These are phyloP conservation scores for Fusarium sororula DNA, from an alignment of 2,329 filamentous ascomycete species.

Conservation along the genomic window DNA sequence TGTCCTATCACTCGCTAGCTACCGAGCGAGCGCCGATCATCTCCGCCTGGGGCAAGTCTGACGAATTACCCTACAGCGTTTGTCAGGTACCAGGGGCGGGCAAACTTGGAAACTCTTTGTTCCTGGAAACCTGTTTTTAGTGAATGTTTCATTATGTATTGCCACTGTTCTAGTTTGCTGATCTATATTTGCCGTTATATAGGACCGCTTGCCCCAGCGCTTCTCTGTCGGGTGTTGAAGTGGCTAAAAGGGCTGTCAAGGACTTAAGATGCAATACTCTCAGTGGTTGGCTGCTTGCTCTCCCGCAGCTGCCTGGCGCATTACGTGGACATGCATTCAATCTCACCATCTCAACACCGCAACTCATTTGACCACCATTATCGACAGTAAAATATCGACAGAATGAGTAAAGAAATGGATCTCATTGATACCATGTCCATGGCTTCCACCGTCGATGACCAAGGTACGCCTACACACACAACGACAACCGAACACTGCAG, in stretches of 20 bases:
- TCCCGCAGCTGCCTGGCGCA: not conserved
- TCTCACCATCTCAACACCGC: not conserved
- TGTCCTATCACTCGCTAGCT: not conserved
- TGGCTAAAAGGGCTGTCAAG: not conserved
- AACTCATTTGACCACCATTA: not conserved
- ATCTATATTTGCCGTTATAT: not conserved
- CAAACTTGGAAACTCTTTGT: not conserved
- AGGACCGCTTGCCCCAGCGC: too few species aligned
- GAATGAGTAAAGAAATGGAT: conserved; percentile 33
- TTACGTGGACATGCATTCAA: not conserved
- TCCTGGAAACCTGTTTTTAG: not conserved
- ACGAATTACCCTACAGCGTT: not conserved
- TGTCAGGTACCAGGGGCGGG: not conserved
- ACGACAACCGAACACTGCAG: conserved; percentile 3
- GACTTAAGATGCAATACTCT: not conserved
- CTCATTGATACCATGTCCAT: conserved; percentile 29
- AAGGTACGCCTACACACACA: conserved; percentile 30
- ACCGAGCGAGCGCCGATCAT: not conserved
- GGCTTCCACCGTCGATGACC: conserved; percentile 29
- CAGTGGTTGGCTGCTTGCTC: not conserved
- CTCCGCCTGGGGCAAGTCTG: not conserved
- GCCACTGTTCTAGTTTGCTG: not conserved
- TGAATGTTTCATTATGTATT: too few species aligned
- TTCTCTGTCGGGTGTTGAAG: not conserved
- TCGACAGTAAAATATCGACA: not conserved